phyloP scores from a whole-genome alignment of 1,284 basidiomycete species.

The Gymnopus androsaceus region DNA sequence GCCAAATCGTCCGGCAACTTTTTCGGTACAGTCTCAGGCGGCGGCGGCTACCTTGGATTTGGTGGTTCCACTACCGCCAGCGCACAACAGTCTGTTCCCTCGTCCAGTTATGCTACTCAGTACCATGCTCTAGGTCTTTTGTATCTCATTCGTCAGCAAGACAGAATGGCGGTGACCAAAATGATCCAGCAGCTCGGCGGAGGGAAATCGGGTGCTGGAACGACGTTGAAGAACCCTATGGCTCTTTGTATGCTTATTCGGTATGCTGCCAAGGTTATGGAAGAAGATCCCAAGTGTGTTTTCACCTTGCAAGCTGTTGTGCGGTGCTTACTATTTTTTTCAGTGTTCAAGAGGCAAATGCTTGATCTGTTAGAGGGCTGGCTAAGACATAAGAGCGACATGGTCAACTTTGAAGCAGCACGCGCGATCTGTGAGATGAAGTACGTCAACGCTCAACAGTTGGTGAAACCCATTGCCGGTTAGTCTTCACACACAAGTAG shows the following conservation, averaged over 20 bases:
- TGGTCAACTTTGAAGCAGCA: constrained; percentile 99
- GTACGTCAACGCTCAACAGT: constrained; percentile 74
- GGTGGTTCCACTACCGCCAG: constrained; percentile 54
- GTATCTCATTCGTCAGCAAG: constrained; percentile 94
- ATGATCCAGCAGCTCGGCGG: constrained; percentile 98
- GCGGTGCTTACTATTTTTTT: constrained; percentile 1
- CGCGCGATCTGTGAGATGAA: constrained; percentile 97
- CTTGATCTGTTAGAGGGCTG: constrained; percentile 93
- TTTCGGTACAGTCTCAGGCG: constrained; percentile 53
- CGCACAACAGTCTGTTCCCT: constrained; percentile 79
- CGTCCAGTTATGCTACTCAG: constrained; percentile 91
- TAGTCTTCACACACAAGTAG: constrained; percentile 27
- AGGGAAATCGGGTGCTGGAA: constrained; percentile 80
- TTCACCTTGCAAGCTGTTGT: constrained; percentile 9
- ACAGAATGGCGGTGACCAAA: constrained; percentile 98
- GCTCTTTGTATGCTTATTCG: constrained; percentile 99
- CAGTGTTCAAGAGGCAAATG: constrained; percentile 90
- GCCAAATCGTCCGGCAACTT: constrained; percentile 79
- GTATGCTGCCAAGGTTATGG: constrained; percentile 96
- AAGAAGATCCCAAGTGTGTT: constrained; percentile 94
- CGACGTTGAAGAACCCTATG: constrained; percentile 91
- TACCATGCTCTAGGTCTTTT: constrained; percentile 96
- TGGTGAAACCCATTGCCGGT: constrained; percentile 89
- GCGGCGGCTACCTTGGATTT: constrained; percentile 71
- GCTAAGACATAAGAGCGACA: constrained; percentile 98